Percentiles rank a stretch among this genome's conserved stretches.
These are phyloP conservation scores for Sporothrix protearum DNA, from an alignment of 2,329 filamentous ascomycete species.

Conservation along the genomic window DNA sequence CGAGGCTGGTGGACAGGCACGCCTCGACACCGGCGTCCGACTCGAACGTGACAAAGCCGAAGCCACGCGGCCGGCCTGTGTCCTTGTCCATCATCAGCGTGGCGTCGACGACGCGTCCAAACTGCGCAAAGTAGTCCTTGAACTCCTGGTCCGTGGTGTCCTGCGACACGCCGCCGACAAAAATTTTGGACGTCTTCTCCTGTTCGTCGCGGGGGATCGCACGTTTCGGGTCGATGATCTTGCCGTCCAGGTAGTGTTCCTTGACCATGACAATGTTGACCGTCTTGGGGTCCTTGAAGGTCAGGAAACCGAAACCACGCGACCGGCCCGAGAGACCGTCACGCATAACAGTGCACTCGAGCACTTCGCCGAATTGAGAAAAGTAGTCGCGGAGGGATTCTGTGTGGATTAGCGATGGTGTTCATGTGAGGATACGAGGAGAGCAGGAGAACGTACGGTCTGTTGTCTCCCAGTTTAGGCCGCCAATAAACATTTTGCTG, in stretches of 20 bases:
- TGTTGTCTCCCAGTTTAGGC: conserved; percentile 97
- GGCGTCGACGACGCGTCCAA: conserved; percentile 92
- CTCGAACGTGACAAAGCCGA: conserved; percentile 98
- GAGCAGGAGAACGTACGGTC: conserved; percentile 25
- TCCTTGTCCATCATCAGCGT: conserved; percentile 99
- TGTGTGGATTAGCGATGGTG: conserved; percentile 38
- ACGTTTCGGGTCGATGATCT: conserved; percentile 97
- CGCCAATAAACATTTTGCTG: conserved; percentile 99
- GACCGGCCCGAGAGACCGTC: conserved; percentile 91
- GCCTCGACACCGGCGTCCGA: conserved; percentile 92
- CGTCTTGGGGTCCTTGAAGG: conserved; percentile 95
- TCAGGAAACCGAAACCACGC: conserved; percentile 93
- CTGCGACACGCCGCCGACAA: conserved; percentile 95
- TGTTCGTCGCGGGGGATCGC: conserved; percentile 97
- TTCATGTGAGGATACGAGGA: not conserved
- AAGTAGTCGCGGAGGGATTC: conserved; percentile 97
- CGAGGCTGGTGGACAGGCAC: conserved; percentile 76
- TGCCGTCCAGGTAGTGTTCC: conserved; percentile 95
- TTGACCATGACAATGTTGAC: conserved; percentile 99
- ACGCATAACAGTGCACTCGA: conserved; percentile 99
- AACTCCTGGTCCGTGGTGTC: conserved; percentile 96
- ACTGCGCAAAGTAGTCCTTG: conserved; percentile 93
- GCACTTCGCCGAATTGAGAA: conserved; percentile 93
- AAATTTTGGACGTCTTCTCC: conserved; percentile 97
- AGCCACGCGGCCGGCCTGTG: conserved; percentile 91